These are phyloP conservation scores for Vitis amurensis DNA, from an alignment of 164 flowering plant genomes.

Conservation along the genomic window DNA sequence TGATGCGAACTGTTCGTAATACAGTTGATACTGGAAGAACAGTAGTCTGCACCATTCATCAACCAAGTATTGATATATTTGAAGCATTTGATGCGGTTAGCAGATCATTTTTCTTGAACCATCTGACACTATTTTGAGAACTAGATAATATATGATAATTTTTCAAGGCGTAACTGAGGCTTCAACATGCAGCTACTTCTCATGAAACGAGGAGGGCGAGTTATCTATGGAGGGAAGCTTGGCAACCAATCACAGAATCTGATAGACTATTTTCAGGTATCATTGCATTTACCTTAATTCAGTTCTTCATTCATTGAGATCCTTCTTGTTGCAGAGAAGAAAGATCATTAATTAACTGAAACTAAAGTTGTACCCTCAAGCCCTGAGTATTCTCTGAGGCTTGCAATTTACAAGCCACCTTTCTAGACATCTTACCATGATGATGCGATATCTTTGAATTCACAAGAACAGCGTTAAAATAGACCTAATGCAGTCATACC, in stretches of 20 bases:
- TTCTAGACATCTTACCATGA: too few species aligned
- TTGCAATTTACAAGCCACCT: too few species aligned
- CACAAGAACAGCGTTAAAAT: too few species aligned
- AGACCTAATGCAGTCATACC: too few species aligned
- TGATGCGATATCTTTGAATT: too few species aligned
- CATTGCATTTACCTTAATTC: not conserved
- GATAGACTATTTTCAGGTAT: slow-evolving; percentile 85
- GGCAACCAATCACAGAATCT: slow-evolving; percentile 65
- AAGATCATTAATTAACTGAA: not conserved
- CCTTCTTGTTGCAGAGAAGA: not conserved
- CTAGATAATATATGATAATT: not conserved
- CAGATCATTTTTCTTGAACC: not conserved
- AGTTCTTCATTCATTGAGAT: too few species aligned
- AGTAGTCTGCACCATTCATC: slow-evolving; percentile 97
- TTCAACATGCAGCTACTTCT: slow-evolving; percentile 67
- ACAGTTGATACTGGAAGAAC: slow-evolving; percentile 97
- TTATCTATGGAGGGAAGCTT: slow-evolving; percentile 90
- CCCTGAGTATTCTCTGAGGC: not conserved
- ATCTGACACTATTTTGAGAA: not conserved
- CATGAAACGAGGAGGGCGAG: slow-evolving; percentile 89
- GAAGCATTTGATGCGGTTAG: slow-evolving; percentile 98
- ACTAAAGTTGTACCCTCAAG: too few species aligned
- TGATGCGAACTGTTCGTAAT: slow-evolving; percentile 93
- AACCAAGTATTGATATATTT: slow-evolving; percentile 92
- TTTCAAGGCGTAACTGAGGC: not conserved